Evolutionary conservation across 2,329 filamentous ascomycete genomes (phyloP).

Genomic region (Calonectria honghensis): DNA sequence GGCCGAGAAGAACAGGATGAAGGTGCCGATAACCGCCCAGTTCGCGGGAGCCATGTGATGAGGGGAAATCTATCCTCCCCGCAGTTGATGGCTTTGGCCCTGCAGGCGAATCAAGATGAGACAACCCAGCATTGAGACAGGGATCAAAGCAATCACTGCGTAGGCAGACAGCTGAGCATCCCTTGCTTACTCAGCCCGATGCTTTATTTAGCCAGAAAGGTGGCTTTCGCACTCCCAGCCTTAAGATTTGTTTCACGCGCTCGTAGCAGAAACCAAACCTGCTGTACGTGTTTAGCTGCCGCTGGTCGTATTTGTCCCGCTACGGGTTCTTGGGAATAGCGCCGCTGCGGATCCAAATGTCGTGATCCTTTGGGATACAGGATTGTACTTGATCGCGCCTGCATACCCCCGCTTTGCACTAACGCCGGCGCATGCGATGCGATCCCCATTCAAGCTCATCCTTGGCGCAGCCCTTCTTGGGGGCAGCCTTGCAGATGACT

Average conservation of each 20-base stretch:
- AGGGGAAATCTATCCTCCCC: conserved; percentile 1
- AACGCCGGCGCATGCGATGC: background rate
- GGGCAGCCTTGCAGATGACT: conserved; percentile 14
- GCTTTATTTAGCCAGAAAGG: conserved; percentile 14
- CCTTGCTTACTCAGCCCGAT: background rate
- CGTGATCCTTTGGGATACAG: background rate
- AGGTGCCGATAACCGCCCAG: background rate
- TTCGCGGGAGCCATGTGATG: background rate
- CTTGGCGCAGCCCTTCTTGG: background rate
- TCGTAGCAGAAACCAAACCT: background rate
- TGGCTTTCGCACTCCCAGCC: background rate
- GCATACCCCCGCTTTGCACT: conserved; percentile 7
- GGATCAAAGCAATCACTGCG: background rate
- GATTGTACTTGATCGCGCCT: background rate
- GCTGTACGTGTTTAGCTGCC: background rate
- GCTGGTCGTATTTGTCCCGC: too few species aligned
- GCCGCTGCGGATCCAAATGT: background rate
- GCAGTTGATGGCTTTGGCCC: background rate
- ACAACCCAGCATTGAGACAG: conserved; percentile 7
- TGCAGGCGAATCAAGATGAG: conserved; percentile 5
- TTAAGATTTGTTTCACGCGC: background rate
- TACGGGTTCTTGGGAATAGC: background rate
- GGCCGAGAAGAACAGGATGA: background rate
- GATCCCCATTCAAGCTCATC: background rate
- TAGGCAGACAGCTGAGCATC: background rate